Conservation (phyloP, 1,284 basidiomycete genomes). For the Ganoderma leucocontextum region DNA sequence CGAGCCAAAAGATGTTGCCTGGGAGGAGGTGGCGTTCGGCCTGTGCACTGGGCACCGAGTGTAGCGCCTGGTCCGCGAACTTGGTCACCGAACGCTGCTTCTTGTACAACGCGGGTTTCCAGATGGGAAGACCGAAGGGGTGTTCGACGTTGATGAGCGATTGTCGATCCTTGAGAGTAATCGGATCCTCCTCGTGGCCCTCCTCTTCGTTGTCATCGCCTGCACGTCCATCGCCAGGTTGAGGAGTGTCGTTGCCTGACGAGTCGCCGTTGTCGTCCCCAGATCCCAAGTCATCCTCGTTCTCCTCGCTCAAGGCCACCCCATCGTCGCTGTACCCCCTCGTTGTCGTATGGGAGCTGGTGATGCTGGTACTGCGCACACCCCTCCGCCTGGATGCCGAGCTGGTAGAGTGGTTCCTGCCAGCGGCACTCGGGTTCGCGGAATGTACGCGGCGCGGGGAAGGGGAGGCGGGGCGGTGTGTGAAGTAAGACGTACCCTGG, state of each 20-base stretch:
- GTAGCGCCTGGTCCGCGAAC: constrained; percentile 94
- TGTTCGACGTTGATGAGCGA: constrained; percentile 99
- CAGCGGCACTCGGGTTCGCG: constrained; percentile 31
- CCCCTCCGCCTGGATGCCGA: constrained; percentile 54
- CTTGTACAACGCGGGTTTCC: constrained; percentile 99
- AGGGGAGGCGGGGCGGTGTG: constrained; percentile 51
- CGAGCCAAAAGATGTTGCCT: constrained; percentile 93
- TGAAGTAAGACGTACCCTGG: constrained; percentile 73
- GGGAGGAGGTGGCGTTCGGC: constrained; percentile 91
- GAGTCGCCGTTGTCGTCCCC: constrained; percentile 34
- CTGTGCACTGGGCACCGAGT: constrained; percentile 90
- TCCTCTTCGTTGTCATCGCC: constrained; percentile 45
- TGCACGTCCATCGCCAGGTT: constrained; percentile 27
- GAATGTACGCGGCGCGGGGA: constrained; percentile 49
- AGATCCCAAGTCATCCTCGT: constrained; percentile 42
- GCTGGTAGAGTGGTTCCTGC: constrained; percentile 56
- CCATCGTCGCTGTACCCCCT: constrained; percentile 55
- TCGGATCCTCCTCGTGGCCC: constrained; percentile 80
- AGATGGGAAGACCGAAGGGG: constrained; percentile 98
- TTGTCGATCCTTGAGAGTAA: constrained; percentile 96
- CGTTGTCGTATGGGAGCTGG: constrained; percentile 58
- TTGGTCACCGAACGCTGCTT: constrained; percentile 97
- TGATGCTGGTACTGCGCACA: constrained; percentile 66
- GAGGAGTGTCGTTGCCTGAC: constrained; percentile 28
- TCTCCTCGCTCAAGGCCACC: constrained; percentile 54